A percentile compares a stretch with the other conserved stretches of the same genome.
Conservation (phyloP, 2,329 filamentous ascomycete species). For the Fusarium xyrophilum region DNA sequence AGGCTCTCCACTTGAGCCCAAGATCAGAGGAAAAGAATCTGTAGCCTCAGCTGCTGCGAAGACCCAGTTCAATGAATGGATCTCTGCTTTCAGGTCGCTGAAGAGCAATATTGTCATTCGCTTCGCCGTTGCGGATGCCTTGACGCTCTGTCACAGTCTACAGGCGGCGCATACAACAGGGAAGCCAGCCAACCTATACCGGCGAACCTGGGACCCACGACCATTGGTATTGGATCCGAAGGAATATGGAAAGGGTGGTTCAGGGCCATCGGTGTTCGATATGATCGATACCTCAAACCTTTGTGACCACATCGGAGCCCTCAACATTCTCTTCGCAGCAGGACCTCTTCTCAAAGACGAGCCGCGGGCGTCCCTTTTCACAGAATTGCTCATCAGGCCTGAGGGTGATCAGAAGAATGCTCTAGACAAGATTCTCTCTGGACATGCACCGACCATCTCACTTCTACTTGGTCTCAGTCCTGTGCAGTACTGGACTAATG, state of each 20-base stretch:
- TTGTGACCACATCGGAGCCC: conserved; percentile 49
- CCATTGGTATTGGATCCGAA: conserved; percentile 51
- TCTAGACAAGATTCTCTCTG: conserved; percentile 54
- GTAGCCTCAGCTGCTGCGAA: conserved; percentile 47
- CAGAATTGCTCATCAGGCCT: conserved; percentile 52
- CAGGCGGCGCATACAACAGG: conserved; percentile 48
- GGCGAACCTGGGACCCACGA: conserved; percentile 49
- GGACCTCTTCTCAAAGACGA: conserved; percentile 54
- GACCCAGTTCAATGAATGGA: conserved; percentile 57
- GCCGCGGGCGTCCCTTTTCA: conserved; percentile 57
- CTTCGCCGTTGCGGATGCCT: conserved; percentile 56
- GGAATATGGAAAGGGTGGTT: conserved; percentile 48
- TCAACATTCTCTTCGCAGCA: conserved; percentile 52
- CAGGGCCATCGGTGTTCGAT: conserved; percentile 56
- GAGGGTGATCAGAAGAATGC: conserved; percentile 36
- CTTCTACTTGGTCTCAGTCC: conserved; percentile 59
- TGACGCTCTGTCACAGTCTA: conserved; percentile 60
- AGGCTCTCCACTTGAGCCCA: conserved; percentile 49
- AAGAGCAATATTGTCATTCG: conserved; percentile 50
- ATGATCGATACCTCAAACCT: conserved; percentile 62
- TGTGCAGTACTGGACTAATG: conserved; percentile 59
- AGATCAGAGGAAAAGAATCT: conserved; percentile 18
- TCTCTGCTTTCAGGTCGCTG: conserved; percentile 47
- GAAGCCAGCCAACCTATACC: conserved; percentile 51
- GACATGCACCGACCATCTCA: conserved; percentile 55